Conservation (phyloP, 2,329 filamentous ascomycete genomes). For the Aspergillus sclerotialis region DNA sequence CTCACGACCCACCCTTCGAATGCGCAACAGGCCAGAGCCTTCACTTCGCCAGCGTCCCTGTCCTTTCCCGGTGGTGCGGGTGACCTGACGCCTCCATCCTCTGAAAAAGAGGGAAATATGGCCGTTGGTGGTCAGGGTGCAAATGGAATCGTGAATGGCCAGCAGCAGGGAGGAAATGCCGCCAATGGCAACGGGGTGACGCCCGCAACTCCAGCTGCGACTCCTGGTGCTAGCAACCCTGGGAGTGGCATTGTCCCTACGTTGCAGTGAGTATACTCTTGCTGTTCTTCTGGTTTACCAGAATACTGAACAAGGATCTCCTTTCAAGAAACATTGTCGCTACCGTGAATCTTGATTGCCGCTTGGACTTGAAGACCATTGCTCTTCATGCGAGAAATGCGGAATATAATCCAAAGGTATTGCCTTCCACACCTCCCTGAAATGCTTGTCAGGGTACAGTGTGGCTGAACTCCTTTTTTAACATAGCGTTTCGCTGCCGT, state of each 20-base stretch:
- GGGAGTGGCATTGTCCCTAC: conserved; percentile 88
- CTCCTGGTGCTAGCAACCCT: conserved; percentile 72
- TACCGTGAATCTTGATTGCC: conserved; percentile 96
- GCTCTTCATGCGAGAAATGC: conserved; percentile 96
- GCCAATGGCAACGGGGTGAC: conserved; percentile 70
- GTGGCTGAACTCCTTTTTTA: conserved; percentile 39
- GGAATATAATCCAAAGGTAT: conserved; percentile 97
- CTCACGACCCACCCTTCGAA: conserved; percentile 88
- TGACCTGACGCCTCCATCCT: conserved; percentile 74
- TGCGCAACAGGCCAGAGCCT: conserved; percentile 89
- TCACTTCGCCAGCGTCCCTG: conserved; percentile 85
- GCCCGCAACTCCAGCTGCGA: conserved; percentile 85
- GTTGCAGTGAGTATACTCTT: conserved; percentile 81
- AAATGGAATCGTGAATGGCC: conserved; percentile 44
- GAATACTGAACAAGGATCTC: conserved; percentile 42
- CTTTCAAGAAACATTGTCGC: conserved; percentile 89
- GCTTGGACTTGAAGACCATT: conserved; percentile 96
- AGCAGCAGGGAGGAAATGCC: conserved; percentile 54
- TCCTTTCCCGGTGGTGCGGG: conserved; percentile 81
- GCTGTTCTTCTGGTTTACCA: conserved; percentile 39
- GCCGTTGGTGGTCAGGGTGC: conserved; percentile 37
- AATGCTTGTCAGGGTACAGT: conserved; percentile 29
- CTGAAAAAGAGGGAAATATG: conserved; percentile 58
- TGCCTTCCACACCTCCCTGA: conserved; percentile 31
- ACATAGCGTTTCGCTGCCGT: conserved; percentile 92